These are phyloP conservation scores for Primulina eburnea DNA, from an alignment of 257 asterid genomes.

Conservation along the genomic window DNA sequence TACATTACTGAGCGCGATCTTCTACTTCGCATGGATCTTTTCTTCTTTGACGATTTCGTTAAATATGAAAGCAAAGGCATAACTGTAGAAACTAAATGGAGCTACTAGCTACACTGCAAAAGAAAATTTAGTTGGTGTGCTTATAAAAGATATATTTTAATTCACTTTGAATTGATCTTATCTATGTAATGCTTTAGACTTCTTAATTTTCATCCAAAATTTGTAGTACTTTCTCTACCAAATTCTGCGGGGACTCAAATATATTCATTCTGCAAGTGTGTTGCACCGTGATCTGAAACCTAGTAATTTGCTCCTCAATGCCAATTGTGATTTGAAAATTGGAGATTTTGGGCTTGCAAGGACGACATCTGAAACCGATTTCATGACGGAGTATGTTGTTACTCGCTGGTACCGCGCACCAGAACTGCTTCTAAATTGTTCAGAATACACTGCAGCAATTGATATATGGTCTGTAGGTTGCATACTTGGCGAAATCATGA, in stretches of 20 bases:
- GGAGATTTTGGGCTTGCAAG: constrained; percentile 98
- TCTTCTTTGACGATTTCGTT: background rate
- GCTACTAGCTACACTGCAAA: background rate
- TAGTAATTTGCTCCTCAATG: constrained; percentile 81
- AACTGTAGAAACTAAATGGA: background rate
- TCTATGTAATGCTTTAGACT: background rate
- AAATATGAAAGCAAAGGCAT: background rate
- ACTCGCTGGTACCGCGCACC: constrained; percentile 99
- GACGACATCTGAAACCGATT: constrained; percentile 96
- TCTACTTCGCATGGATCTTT: background rate
- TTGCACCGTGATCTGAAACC: constrained; percentile 98
- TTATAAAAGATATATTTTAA: background rate
- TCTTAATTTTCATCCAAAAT: constrained; percentile 21
- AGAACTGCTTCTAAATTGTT: constrained; percentile 89
- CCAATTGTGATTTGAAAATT: constrained; percentile 82
- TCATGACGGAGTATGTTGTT: constrained; percentile 98
- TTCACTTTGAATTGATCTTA: background rate
- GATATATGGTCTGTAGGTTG: constrained; percentile 99
- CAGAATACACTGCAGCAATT: constrained; percentile 94
- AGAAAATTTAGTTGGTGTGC: background rate
- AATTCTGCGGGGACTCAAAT: constrained; percentile 85
- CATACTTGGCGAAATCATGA: constrained; percentile 93
- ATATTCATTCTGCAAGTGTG: constrained; percentile 89
- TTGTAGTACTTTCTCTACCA: constrained; percentile 95
- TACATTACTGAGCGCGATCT: background rate